A percentile compares a stretch with the other conserved stretches of the same genome.
These are phyloP conservation scores for Silene coronaria DNA, from an alignment of 179 eudicot genomes.

Conservation along the genomic window DNA sequence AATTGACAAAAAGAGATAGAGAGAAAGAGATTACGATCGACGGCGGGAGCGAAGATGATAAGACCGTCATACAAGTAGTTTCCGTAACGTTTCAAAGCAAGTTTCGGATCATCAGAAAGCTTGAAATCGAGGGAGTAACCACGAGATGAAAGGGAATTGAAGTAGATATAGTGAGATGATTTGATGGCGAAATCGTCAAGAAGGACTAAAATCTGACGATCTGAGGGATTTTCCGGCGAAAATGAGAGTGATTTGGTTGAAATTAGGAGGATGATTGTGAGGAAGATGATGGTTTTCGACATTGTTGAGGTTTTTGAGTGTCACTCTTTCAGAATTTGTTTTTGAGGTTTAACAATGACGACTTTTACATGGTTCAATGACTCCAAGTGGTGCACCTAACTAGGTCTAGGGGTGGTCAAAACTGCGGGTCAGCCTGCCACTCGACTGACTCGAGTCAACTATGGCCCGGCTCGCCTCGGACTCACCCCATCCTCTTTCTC, in stretches of 20 bases:
- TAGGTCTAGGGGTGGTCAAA: too few species aligned
- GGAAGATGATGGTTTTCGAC: slow-evolving; percentile 40
- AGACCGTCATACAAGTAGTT: slow-evolving; percentile 72
- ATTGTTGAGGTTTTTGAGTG: slow-evolving; percentile 24
- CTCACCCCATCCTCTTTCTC: too few species aligned
- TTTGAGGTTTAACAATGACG: too few species aligned
- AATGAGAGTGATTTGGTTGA: slow-evolving; percentile 39
- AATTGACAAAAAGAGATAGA: background rate
- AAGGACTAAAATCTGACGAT: slow-evolving; percentile 54
- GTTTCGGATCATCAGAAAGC: slow-evolving; percentile 58
- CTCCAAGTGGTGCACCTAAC: too few species aligned
- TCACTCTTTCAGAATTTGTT: too few species aligned
- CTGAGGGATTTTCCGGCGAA: slow-evolving; percentile 51
- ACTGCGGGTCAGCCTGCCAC: too few species aligned
- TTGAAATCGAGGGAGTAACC: slow-evolving; percentile 74
- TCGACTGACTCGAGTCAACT: too few species aligned
- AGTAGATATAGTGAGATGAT: slow-evolving; percentile 73
- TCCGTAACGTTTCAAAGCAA: slow-evolving; percentile 62
- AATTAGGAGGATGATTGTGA: slow-evolving; percentile 22
- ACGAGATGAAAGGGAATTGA: slow-evolving; percentile 49
- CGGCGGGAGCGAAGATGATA: slow-evolving; percentile 55
- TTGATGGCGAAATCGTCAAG: slow-evolving; percentile 60
- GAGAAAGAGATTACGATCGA: slow-evolving; percentile 41
- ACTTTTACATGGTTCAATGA: too few species aligned
- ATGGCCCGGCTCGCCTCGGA: too few species aligned